These are phyloP conservation scores for Aphanomyces astaci DNA, from an alignment of 352 stramenopile genomes.

Conservation along the genomic window DNA sequence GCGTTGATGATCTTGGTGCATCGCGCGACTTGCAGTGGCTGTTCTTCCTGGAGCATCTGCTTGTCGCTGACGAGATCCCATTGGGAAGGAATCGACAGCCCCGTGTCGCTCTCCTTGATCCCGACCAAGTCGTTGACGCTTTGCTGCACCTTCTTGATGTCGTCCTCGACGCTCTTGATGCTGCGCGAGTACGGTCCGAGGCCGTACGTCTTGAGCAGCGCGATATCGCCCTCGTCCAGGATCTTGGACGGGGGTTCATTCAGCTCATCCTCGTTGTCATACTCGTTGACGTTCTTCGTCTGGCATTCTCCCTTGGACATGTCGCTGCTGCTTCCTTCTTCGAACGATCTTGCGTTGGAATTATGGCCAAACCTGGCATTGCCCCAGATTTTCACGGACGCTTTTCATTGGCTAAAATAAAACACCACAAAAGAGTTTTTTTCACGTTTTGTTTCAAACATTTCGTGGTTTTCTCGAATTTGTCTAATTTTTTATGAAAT, in stretches of 20 bases:
- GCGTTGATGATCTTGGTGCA: conserved; percentile 95
- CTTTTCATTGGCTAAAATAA: conserved; percentile 18
- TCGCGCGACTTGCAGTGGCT: conserved; percentile 93
- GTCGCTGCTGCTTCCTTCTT: conserved; percentile 13
- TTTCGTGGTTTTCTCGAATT: neutral
- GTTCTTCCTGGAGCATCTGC: conserved; percentile 99
- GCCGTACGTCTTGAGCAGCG: conserved; percentile 98
- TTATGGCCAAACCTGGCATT: neutral
- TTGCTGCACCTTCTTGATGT: conserved; percentile 97
- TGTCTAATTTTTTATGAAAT: neutral
- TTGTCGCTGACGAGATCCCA: conserved; percentile 99
- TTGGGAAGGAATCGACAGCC: conserved; percentile 94
- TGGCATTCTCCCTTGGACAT: conserved; percentile 86
- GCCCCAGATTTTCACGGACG: conserved; percentile 11
- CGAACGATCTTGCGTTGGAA: conserved; percentile 13
- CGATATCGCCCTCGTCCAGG: conserved; percentile 95
- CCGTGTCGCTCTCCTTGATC: conserved; percentile 99
- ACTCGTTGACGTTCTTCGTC: conserved; percentile 93
- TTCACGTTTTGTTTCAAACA: neutral
- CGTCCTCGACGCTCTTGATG: conserved; percentile 97
- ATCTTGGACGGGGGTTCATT: conserved; percentile 67
- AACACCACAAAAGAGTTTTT: conserved; percentile 13
- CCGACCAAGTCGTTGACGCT: conserved; percentile 89
- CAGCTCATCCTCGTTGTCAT: conserved; percentile 90
- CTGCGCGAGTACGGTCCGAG: conserved; percentile 93